Evolutionary conservation across 73 alveolate genomes (phyloP).

Genomic region (Paramecium octaurelia): DNA sequence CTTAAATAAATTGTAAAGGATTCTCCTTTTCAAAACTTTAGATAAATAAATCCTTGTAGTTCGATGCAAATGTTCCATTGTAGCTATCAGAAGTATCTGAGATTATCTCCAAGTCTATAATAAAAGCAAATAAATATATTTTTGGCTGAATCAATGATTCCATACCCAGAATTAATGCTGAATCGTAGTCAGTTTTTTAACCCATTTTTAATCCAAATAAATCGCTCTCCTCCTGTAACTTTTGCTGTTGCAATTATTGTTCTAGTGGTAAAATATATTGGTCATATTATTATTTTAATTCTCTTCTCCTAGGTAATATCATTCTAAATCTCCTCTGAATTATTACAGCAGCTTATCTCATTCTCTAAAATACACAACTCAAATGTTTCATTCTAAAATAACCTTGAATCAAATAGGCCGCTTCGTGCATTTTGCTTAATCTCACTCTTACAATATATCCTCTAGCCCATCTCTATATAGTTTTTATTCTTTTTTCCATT

Average conservation of each 20-base stretch:
- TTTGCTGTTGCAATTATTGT: background rate
- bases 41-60: background rate
- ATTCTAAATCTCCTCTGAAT: constrained; percentile 15
- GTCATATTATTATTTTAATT: background rate
- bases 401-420: constrained; percentile 69
- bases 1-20: background rate
- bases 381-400: constrained; percentile 68
- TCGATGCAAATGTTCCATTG: background rate
- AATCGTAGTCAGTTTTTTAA: background rate
- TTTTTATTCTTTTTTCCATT: constrained; percentile 67
- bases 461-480: constrained; percentile 52
- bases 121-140: constrained; percentile 3
- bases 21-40: background rate
- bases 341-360: constrained; percentile 54
- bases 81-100: constrained; percentile 24
- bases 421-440: background rate
- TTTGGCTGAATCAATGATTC: background rate
- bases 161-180: background rate
- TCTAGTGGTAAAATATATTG: background rate
- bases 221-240: background rate
- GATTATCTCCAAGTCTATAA: background rate
- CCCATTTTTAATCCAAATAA: background rate
- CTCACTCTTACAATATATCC: constrained; percentile 22
- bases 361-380: constrained; percentile 51
- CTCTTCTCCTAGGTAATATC: background rate